Percentiles rank a stretch among this genome's conserved stretches.
Conservation (phyloP, 805 yeast species). For the Kluyveromyces wickerhamii region DNA sequence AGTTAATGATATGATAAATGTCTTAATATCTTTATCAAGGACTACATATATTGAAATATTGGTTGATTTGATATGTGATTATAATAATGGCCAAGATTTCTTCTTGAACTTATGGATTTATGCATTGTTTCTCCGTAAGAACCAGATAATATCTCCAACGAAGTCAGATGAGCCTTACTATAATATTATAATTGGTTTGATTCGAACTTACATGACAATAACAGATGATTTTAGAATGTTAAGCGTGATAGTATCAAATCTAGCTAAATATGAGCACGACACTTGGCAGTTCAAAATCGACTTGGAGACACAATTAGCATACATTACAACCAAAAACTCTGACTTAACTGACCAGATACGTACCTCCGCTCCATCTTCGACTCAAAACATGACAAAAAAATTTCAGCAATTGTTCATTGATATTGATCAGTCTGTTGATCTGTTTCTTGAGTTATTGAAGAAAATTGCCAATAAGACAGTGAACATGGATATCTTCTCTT, state of each 20-base stretch:
- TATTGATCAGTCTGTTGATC: slow-evolving; percentile 38
- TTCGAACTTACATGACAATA: slow-evolving; percentile 28
- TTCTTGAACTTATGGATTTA: slow-evolving; percentile 33
- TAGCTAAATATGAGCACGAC: slow-evolving; percentile 29
- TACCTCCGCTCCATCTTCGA: background rate
- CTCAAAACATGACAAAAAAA: slow-evolving; percentile 7
- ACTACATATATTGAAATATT: slow-evolving; percentile 33
- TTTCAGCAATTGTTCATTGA: slow-evolving; percentile 33
- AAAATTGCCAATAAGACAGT: slow-evolving; percentile 40
- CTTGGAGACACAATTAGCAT: slow-evolving; percentile 31
- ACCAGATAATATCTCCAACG: slow-evolving; percentile 18
- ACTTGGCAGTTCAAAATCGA: slow-evolving; percentile 31
- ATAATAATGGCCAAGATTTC: slow-evolving; percentile 17
- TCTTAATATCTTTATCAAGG: slow-evolving; percentile 53
- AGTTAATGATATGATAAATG: slow-evolving; percentile 57
- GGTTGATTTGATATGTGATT: slow-evolving; percentile 19
- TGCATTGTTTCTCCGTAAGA: slow-evolving; percentile 29
- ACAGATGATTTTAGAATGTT: slow-evolving; percentile 24
- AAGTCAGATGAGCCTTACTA: slow-evolving; percentile 18
- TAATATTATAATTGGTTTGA: slow-evolving; percentile 26
- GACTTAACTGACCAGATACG: slow-evolving; percentile 8
- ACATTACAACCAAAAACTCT: slow-evolving; percentile 14
- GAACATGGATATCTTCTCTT: slow-evolving; percentile 41
- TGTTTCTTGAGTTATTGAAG: slow-evolving; percentile 38
- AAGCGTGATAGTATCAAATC: slow-evolving; percentile 23